Evolutionary conservation across 2,329 filamentous ascomycete species (phyloP).

Genomic region (Cryphonectria nitschkei): DNA sequence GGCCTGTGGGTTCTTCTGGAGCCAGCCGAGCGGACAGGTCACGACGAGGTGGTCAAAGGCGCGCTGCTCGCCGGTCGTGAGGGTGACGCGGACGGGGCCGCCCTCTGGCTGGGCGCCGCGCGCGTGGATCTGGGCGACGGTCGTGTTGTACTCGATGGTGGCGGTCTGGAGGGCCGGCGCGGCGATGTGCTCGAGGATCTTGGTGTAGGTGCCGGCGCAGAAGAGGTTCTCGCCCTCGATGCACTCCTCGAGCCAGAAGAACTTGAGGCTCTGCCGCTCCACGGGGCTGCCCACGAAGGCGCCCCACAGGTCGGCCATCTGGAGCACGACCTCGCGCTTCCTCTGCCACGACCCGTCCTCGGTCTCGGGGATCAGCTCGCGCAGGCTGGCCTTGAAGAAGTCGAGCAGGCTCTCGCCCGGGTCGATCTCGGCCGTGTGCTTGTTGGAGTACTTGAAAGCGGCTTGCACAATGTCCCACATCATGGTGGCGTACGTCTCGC

Average conservation of each 20-base stretch:
- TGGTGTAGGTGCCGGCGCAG: slow-evolving; percentile 61
- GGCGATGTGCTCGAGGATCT: slow-evolving; percentile 61
- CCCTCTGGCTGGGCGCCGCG: slow-evolving; percentile 33
- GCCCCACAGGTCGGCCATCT: slow-evolving; percentile 69
- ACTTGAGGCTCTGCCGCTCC: slow-evolving; percentile 69
- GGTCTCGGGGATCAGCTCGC: slow-evolving; percentile 50
- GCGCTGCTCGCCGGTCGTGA: slow-evolving; percentile 15
- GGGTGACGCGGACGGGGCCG: slow-evolving; percentile 23
- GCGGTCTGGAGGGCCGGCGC: slow-evolving; percentile 59
- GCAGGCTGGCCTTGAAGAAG: slow-evolving; percentile 54
- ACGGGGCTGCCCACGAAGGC: slow-evolving; percentile 70
- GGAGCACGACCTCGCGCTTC: slow-evolving; percentile 50
- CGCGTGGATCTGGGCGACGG: slow-evolving; percentile 49
- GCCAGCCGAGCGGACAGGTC: slow-evolving; percentile 70
- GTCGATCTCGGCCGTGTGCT: slow-evolving; percentile 53
- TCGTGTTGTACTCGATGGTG: slow-evolving; percentile 54
- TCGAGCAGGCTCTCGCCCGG: slow-evolving; percentile 54
- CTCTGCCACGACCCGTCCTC: slow-evolving; percentile 42
- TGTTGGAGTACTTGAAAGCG: slow-evolving; percentile 69
- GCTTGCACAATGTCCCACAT: slow-evolving; percentile 72
- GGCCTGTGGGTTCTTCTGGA: slow-evolving; percentile 59
- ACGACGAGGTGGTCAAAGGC: slow-evolving; percentile 70
- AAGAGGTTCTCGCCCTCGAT: slow-evolving; percentile 72
- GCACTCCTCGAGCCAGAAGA: slow-evolving; percentile 78
- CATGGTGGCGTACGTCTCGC: slow-evolving; percentile 51